Percentiles rank a stretch among this genome's conserved stretches.
These are phyloP conservation scores for Mucor circinelloides DNA, from an alignment of 371 early-diverging fungal species.

Conservation along the genomic window DNA sequence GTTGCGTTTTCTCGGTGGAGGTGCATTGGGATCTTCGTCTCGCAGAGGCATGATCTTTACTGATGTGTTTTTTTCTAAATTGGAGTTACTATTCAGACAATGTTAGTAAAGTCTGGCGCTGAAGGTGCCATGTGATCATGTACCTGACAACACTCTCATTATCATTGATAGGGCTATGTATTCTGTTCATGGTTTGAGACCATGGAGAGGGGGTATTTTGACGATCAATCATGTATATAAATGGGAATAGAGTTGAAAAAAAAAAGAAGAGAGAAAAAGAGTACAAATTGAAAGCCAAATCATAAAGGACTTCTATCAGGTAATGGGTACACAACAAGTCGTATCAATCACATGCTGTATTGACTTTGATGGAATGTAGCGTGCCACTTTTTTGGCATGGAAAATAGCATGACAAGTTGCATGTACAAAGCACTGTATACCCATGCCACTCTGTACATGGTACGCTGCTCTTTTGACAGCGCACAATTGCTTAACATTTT, in stretches of 20 bases:
- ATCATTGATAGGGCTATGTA: conserved; percentile 15
- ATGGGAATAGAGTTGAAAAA: background rate
- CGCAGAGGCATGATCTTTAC: conserved; percentile 19
- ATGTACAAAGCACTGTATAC: background rate
- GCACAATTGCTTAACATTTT: too few species aligned
- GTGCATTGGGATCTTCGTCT: conserved; percentile 11
- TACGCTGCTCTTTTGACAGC: too few species aligned
- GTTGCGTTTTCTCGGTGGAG: conserved; percentile 37
- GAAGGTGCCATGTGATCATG: background rate
- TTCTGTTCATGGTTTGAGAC: conserved; percentile 18
- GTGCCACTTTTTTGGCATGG: conserved; percentile 4
- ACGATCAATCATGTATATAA: conserved; percentile 15
- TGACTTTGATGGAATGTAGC: conserved; percentile 29
- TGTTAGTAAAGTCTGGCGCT: background rate
- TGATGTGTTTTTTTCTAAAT: background rate
- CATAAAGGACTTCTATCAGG: background rate
- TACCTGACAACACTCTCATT: conserved; percentile 12
- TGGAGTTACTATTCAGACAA: background rate
- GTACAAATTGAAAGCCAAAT: background rate
- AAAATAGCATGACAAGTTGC: background rate
- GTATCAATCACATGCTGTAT: conserved; percentile 25
- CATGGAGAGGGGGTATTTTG: conserved; percentile 8
- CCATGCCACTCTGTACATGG: too few species aligned
- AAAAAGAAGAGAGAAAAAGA: background rate
- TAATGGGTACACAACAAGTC: background rate